Conservation (phyloP, 2,329 filamentous ascomycete genomes). For the Gliomastix tumulicola region DNA sequence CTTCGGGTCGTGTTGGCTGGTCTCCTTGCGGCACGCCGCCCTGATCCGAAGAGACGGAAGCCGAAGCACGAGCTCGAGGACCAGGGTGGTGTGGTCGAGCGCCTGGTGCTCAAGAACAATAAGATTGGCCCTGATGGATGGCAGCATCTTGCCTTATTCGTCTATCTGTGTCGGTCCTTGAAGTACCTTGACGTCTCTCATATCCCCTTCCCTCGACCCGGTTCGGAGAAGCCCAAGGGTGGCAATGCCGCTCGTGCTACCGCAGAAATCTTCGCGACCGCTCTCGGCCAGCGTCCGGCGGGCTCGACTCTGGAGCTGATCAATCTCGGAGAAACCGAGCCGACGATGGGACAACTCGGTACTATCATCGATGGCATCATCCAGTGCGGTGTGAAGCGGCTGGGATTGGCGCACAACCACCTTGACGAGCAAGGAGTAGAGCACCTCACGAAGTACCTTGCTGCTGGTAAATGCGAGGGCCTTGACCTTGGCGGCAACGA, state of each 20-base stretch:
- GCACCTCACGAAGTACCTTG: slow-evolving; percentile 71
- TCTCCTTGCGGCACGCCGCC: slow-evolving; percentile 69
- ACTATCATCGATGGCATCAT: slow-evolving; percentile 77
- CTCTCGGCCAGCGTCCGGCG: slow-evolving; percentile 69
- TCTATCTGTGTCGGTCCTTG: slow-evolving; percentile 82
- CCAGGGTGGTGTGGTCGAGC: slow-evolving; percentile 72
- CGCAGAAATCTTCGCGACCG: slow-evolving; percentile 63
- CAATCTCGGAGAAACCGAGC: slow-evolving; percentile 71
- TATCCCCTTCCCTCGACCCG: slow-evolving; percentile 62
- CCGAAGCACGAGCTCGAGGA: slow-evolving; percentile 31
- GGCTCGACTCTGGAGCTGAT: slow-evolving; percentile 75
- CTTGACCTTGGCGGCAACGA: slow-evolving; percentile 87
- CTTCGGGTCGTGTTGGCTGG: slow-evolving; percentile 81
- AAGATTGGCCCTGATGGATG: slow-evolving; percentile 83
- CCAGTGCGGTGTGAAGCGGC: slow-evolving; percentile 66
- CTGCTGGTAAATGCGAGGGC: slow-evolving; percentile 73
- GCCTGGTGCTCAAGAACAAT: slow-evolving; percentile 85
- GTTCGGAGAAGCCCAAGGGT: slow-evolving; percentile 17
- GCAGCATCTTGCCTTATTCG: slow-evolving; percentile 83
- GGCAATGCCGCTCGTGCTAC: slow-evolving; percentile 23
- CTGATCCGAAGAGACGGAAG: slow-evolving; percentile 47
- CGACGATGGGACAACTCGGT: slow-evolving; percentile 64
- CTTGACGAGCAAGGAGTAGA: slow-evolving; percentile 67
- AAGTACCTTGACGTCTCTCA: slow-evolving; percentile 83
- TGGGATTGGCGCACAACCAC: slow-evolving; percentile 78